phyloP scores from a whole-genome alignment of 495 filamentous ascomycete genomes.

The Gamarada debralockiae region DNA sequence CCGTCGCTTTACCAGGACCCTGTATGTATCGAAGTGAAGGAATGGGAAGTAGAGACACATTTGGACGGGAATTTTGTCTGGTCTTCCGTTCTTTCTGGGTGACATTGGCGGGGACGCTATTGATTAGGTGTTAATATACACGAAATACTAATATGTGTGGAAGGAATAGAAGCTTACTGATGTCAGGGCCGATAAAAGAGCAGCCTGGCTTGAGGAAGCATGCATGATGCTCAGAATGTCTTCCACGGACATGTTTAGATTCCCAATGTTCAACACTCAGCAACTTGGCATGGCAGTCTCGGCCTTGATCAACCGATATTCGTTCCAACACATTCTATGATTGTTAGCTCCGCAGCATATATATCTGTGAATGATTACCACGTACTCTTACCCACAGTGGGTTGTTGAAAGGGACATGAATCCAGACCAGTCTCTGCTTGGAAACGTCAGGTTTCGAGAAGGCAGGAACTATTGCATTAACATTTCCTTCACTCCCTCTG shows the following conservation, averaged over 20 bases:
- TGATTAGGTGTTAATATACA: too few species aligned
- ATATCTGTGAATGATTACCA: background rate
- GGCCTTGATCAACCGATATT: slow-evolving; percentile 17
- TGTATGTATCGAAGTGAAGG: slow-evolving; percentile 66
- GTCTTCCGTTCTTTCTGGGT: too few species aligned
- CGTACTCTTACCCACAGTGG: slow-evolving; percentile 59
- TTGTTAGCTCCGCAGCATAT: background rate
- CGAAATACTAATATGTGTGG: too few species aligned
- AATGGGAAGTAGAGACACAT: slow-evolving; percentile 46
- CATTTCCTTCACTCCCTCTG: too few species aligned
- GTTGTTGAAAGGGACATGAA: slow-evolving; percentile 64
- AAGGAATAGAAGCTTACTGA: slow-evolving; percentile 42
- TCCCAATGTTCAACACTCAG: slow-evolving; percentile 47
- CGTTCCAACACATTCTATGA: slow-evolving; percentile 5
- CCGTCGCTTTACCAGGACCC: slow-evolving; percentile 53
- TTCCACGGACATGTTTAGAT: slow-evolving; percentile 41
- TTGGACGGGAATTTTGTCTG: slow-evolving; percentile 23
- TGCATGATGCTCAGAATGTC: slow-evolving; percentile 40
- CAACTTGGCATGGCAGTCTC: slow-evolving; percentile 35
- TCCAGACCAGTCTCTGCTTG: slow-evolving; percentile 59
- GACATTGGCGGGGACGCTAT: too few species aligned
- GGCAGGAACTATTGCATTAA: too few species aligned
- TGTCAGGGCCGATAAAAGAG: slow-evolving; percentile 43
- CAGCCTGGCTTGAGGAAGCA: slow-evolving; percentile 42
- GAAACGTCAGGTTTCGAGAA: too few species aligned